phyloP scores from a whole-genome alignment of 805 yeast genomes.

The Candida sanyiensis region DNA sequence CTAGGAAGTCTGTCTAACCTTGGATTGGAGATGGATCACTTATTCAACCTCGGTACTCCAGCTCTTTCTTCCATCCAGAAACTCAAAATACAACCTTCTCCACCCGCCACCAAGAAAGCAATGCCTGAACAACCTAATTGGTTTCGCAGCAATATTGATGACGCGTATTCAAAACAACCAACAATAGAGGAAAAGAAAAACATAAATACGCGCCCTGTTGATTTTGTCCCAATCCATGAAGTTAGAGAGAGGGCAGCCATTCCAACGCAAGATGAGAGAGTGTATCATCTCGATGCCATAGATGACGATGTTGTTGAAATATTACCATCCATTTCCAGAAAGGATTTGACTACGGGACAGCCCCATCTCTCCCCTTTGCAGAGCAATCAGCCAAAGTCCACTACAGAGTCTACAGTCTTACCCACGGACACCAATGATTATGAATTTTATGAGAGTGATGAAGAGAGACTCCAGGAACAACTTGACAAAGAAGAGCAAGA shows the following conservation, averaged over 20 bases:
- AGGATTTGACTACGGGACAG: no score
- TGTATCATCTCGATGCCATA: background rate
- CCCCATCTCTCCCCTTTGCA: no score
- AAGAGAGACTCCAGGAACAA: slow-evolving; percentile 56
- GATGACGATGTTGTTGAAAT: background rate
- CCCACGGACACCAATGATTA: slow-evolving; percentile 47
- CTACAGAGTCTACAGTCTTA: no score
- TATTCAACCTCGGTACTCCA: slow-evolving; percentile 9
- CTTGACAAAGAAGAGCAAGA: slow-evolving; percentile 67
- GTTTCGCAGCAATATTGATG: slow-evolving; percentile 4
- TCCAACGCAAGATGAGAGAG: background rate
- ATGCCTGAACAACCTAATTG: slow-evolving; percentile 8
- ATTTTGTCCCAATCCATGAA: slow-evolving; percentile 45
- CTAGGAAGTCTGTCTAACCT: no score
- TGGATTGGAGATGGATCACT: slow-evolving; percentile 20
- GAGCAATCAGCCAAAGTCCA: no score
- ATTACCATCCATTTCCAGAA: no score
- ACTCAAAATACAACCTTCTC: background rate
- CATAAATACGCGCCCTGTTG: slow-evolving; percentile 27
- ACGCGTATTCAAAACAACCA: slow-evolving; percentile 1
- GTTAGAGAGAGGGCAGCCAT: slow-evolving; percentile 29
- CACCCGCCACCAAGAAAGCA: background rate
- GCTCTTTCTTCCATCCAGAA: background rate
- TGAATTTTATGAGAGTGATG: slow-evolving; percentile 75
- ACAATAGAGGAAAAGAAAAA: no score